Base-by-base conservation (phyloP, 73 alveolate genomes). In the Paramecium pentaurelia region DNA sequence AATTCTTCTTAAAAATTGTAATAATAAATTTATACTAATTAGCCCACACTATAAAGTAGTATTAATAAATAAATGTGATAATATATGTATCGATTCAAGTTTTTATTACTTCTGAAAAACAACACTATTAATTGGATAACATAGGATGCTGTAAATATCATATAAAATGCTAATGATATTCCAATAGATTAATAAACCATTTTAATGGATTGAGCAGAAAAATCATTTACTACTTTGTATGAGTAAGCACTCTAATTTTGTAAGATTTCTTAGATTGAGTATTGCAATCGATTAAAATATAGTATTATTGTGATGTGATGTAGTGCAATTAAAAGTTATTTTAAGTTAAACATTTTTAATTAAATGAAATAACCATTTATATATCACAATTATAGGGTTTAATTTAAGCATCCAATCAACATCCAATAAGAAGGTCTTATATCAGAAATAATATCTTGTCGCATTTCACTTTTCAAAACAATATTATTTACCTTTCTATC, bases 351-450 rank as follows among this genome's bases (percentile, higher is more conserved):
- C 87, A 73, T 73, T 73, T 80, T 42, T 32, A 44, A 44, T 80
- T 42, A 32, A 37, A 80, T 42, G 71, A 80, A 45, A 34, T 42
- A 80, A 27, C 91, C 91, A 80, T 47, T 80, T 36, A 42, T 80
- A 27, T 25, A 40, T 25, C 70, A 54, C 70, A 54, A 54, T 54
- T 27, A 32, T 25, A 47, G 47, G 58, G 93, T 88, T 3, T 16
- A 38, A 18, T 88, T 88, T 22, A 77, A 45, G 58, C 93, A 68
- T 88, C 93, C 93, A 9, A 54, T 54, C 32, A 77, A 88, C 44
- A 70, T 88, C 47, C 71, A 88, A 70, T 71, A 88, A 70, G 93
- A 88, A 27, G 93, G 93, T 18, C 60, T 88, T 8, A 88, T 88
- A 18, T 36, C 32, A 9, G 88, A 60, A 37, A 88, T 88, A 36